Base-by-base conservation (phyloP, 768 basidiomycete species). In the Mrakia gelida region DNA sequence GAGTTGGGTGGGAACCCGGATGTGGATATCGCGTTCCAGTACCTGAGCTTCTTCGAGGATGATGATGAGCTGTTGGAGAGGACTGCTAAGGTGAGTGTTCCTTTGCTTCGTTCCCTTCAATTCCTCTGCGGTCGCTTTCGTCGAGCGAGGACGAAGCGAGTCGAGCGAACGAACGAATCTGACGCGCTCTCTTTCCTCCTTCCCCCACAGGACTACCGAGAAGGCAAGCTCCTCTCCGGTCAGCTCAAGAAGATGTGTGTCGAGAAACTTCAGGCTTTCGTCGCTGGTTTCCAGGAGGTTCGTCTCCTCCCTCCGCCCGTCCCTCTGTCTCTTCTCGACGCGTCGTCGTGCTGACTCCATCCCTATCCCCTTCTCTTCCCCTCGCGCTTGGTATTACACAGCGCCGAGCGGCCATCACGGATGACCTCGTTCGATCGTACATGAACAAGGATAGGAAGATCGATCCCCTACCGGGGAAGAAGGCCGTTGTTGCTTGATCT, bases 11-110 rank as follows among this genome's bases (percentile, higher is more conserved):
- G 97, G 0, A 88, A 98, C 84, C 90, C 94, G 0, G 94, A 98
- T 74, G 94, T 98, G 28, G 97, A 99, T 84, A 93, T 99, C 75
- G 88, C 91, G 76, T 98, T 94, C 84, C 95, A 98, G 85, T 99
- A 97, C 84, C 84, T 99, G 80, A 88, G 90, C 16, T 98, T 98
- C 88, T 97, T 98, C 84, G 86, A 97, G 83, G 95, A 98, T 1
- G 93, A 97, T 81, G 97, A 98, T 79, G 92, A 89, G n/a, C 91
- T 93, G 85, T 86, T 97, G 78, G 89, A 87, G 80, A 87, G 86
- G 81, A 84, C 98, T 73, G 92, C 90, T 45, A 89, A 90, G 86
- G 95, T 94, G 80, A 79, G 89, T 82, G n/a, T 45, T 45, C 11
- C 11, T 11, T 45, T 13, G 5, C 11, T 45, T 45, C 45, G 4